Evolutionary conservation across 257 asterid species (phyloP), one percentile per base, ranked within the genome.

Genomic region (Rauvolfia tetraphylla): DNA sequence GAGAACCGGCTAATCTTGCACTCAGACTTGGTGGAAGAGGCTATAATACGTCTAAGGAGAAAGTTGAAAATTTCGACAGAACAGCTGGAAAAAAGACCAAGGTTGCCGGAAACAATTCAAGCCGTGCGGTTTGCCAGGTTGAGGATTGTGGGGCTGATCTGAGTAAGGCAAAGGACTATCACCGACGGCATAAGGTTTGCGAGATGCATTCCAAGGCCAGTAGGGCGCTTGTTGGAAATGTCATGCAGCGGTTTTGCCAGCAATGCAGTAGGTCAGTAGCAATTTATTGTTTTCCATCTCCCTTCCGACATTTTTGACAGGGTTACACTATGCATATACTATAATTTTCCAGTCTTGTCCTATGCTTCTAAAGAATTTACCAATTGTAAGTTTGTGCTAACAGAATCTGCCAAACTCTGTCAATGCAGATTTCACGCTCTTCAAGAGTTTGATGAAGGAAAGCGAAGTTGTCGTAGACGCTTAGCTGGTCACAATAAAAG

Each of bases 161-260:
- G 76, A 85, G 90, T 39, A 89, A 86, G 78, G 94, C 93, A 4
- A 90, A 90, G 78, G 93, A 92, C 71, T 92, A 92, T 77, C 97
- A 90, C 79, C 81, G 95, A 41, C 85, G 96, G 31, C 97, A 92
- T 74, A 92, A 92, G 78, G 97, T 90, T 51, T 92, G 97, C 78
- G 89, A 90, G 88, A 81, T 84, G 86, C 95, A 89, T 79, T 92
- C 96, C 62, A 90, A 90, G 84, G 88, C 92, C 58, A 86, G 74
- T 77, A 82, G 78, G 75, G 96, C 96, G 10, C 90, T 89, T 49
- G 89, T 90, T 5, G 91, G 84, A 27, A 89, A 87, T 77, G 83
- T 85, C 79, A 87, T 92, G 96, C 97, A 90, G 85, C 89, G 96
- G 0, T 92, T 90, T 80, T 90, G 96, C 84, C 95, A 90, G 86